Evolutionary conservation across 805 yeast genomes (phyloP), one percentile per base, ranked within the genome.

Genomic region (Ogataea wickerhamii): DNA sequence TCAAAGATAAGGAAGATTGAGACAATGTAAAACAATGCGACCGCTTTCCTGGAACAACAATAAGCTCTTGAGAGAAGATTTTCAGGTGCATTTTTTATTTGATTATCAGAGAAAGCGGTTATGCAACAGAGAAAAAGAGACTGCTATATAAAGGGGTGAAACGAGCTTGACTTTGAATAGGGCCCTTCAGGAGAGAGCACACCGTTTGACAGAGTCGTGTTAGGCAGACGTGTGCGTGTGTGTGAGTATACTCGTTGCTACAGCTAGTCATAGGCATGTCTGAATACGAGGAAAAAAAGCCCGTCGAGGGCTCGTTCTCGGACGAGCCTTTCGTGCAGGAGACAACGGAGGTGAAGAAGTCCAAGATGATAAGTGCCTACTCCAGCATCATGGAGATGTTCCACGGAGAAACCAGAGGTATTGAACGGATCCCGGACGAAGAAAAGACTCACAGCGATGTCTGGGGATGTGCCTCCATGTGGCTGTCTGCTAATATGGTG

Each of bases 401-500:
- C 49, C 61, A 64, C 34, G 74, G 73, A 24, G 87, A 81, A 58
- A 70, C 74, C 17, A 76, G 83, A 56, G 96, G 96, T 62, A 79
- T 89, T 46, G 95, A 87, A 53, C 70, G 82, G 28, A 74, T 89
- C 40, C 78, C 85, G 6, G 95, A 83, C 44, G 84, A 80, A 31
- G 91, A 86, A 61, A 81, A 86, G 58, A 71, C 74, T 32, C 87
- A 81, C 45, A 72, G 71, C 31, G 78, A 85, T 25, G 56, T 82
- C 43, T 67, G 76, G 65, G 76, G 74, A 48, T 84, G 93, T 21
- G 87, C 87, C 31, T 70, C 89, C 34, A 84, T 88, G 91, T 88
- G 96, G 95, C 73, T 83, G 52, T 82, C 94, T 6, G 94, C 95
- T 25, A 87, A 88, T 64, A 70, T 86, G 73, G 95, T 86, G 40